phyloP scores from a whole-genome alignment of 2,329 filamentous ascomycete genomes.

The Plectosphaerella cucumerina region DNA sequence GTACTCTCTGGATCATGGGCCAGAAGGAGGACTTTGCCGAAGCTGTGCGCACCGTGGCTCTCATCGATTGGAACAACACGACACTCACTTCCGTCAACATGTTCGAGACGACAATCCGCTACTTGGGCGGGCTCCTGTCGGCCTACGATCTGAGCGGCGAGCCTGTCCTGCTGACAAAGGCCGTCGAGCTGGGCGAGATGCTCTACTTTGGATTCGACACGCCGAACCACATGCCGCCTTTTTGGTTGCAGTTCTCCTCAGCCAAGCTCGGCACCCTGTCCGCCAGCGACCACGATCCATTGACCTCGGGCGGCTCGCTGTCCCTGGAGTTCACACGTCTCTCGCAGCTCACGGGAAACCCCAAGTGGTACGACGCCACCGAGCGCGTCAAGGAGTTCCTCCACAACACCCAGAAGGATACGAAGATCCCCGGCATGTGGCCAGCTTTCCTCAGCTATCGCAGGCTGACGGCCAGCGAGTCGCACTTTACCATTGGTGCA shows the following conservation, averaged over 20 bases:
- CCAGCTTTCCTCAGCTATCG: constrained; percentile 60
- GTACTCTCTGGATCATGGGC: constrained; percentile 57
- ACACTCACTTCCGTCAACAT: constrained; percentile 42
- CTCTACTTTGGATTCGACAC: constrained; percentile 52
- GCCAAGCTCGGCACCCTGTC: constrained; percentile 32
- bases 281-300: constrained; percentile 31
- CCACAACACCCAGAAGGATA: constrained; percentile 59
- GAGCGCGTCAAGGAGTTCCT: constrained; percentile 69
- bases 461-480: constrained; percentile 40
- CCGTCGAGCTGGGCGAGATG: constrained; percentile 48
- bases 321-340: constrained; percentile 72
- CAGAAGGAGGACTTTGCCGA: constrained; percentile 50
- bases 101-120: constrained; percentile 61
- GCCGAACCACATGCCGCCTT: constrained; percentile 46
- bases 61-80: constrained; percentile 52
- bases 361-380: constrained; percentile 73
- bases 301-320: constrained; percentile 57
- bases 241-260: constrained; percentile 38
- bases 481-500: constrained; percentile 39
- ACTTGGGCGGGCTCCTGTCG: constrained; percentile 47
- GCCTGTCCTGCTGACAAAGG: constrained; percentile 42
- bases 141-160: constrained; percentile 49
- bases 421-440: constrained; percentile 69
- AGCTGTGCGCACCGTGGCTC: constrained; percentile 44
- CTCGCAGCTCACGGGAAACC: constrained; percentile 66